Evolutionary conservation across 495 filamentous ascomycete genomes (phyloP), one percentile per base, ranked within the genome.

Genomic region (Collariella sp.): DNA sequence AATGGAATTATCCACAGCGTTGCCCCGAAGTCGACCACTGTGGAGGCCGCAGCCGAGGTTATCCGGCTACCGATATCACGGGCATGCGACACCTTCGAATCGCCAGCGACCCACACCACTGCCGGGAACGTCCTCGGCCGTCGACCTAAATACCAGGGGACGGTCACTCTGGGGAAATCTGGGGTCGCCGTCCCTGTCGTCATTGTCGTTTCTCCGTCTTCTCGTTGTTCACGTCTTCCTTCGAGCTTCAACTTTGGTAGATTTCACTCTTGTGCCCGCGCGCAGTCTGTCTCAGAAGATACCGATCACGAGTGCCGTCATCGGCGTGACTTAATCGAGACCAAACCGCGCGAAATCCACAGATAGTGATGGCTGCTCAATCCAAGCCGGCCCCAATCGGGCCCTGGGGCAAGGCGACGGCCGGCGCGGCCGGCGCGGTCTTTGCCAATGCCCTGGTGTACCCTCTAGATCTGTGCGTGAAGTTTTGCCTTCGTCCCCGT

Each of bases 401-500:
- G 22, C 89, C 94, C 49, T 97, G 94, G 94, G 91, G 90, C 29
- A 84, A 81, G 63, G 93, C 93, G 40, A 81, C 96, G 54, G 91
- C 94, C 38, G 93, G 93, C 59, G 88, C 94, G 50, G 89, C 90
- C 16, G 91, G 93, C 46, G 93, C 94, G 33, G 88, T 96, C 12
- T 72, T 99, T 42, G 94, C 93, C 35, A 99, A 99, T 79, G 85
- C 93, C 23, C 72, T 95, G 51, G 94, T 97, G 51, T 99, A 99
- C 70, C 93, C 93, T 13, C 76, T 99, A 33, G 93, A 99, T 71
- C 89, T 99, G 91, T 96, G 75, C 70, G 86, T 72, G 12, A 51
- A 34, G 10, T 13, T n/a, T 5, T 20, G 24, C 24, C 1, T 19
- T 7, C 15, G 22, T 47, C 4, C 12, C 42, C 13, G 45, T n/a